phyloP scores from a whole-genome alignment of 2,329 filamentous ascomycete genomes.

The Shiraia bambusicola region DNA sequence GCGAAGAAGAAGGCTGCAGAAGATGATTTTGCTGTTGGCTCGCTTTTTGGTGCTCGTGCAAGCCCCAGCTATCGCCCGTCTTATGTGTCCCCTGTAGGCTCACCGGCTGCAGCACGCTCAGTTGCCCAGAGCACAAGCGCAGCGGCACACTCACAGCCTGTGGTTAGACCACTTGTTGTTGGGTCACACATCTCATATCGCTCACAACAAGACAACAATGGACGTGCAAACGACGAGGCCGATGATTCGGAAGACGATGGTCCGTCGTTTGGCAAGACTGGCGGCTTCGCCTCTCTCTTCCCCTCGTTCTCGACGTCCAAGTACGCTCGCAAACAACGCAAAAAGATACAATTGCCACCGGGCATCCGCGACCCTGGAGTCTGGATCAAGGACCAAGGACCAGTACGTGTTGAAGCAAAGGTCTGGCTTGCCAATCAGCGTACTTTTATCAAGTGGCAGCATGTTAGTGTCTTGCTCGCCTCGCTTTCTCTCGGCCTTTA shows the following conservation, averaged over 20 bases:
- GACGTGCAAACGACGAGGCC: slow-evolving; percentile 46
- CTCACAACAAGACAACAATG: slow-evolving; percentile 26
- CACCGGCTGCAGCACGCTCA: slow-evolving; percentile 50
- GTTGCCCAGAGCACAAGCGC: slow-evolving; percentile 21
- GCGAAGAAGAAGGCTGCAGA: slow-evolving; percentile 77
- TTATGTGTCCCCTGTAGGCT: slow-evolving; percentile 67
- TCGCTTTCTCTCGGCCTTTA: slow-evolving; percentile 81
- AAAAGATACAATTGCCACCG: slow-evolving; percentile 66
- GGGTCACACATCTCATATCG: slow-evolving; percentile 22
- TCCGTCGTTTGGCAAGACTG: slow-evolving; percentile 40
- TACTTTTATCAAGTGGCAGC: slow-evolving; percentile 98
- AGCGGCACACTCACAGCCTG: slow-evolving; percentile 24
- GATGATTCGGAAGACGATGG: slow-evolving; percentile 55
- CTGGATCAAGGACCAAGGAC: slow-evolving; percentile 94
- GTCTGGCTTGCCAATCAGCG: slow-evolving; percentile 98
- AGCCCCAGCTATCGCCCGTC: slow-evolving; percentile 53
- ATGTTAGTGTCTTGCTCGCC: slow-evolving; percentile 85
- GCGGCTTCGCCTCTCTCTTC: slow-evolving; percentile 68
- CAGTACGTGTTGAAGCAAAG: slow-evolving; percentile 91
- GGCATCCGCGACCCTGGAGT: slow-evolving; percentile 82
- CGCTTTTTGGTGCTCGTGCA: slow-evolving; percentile 64
- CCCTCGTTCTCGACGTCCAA: slow-evolving; percentile 81
- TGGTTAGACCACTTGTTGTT: slow-evolving; percentile 16
- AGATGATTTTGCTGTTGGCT: slow-evolving; percentile 86
- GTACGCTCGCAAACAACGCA: slow-evolving; percentile 54